Base-by-base conservation (phyloP, 2,329 filamentous ascomycete species). In the Cladophialophora chaetospira region DNA sequence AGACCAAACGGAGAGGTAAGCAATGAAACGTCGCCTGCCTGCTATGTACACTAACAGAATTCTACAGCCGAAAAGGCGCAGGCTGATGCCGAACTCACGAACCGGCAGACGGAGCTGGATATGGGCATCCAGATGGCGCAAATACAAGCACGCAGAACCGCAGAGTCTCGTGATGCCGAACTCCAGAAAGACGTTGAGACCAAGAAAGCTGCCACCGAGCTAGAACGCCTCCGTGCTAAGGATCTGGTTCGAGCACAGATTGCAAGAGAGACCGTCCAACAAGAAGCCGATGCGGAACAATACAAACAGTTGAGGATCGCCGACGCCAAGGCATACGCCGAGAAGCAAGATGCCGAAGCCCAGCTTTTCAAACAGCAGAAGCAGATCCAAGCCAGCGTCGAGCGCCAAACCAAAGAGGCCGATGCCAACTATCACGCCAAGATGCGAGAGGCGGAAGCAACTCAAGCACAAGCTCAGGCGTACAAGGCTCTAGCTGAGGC, bases 161-260 rank as follows among this genome's bases (percentile, higher is more conserved):
- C 89, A 1, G 88, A 96, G 74, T 81, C 82, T 60, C 84, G 82
- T 65, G 90, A 95, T 73, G 88, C 91, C 48, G 89, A 94, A 64
- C 79, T 96, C 50, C 89, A 91, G 77, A 86, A 82, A 63, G 80
- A 87, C 11, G 89, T 96, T 60, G 85, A 95, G 75, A 75, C 85
- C 65, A 89, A 87, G 79, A 86, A 88, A 54, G 90, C 88, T 0
- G 82, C 83, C 28, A 91, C 90, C 63, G 89, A 94, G 75, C 79
- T 94, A 56, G 91, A 95, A 72, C 84, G 88, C 55, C 83, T 91
- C 29, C 82, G 90, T 64, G 91, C 90, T 6, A 83, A 77, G 3
- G 88, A 90, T 62, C 88, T 95, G 65, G 89, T 89, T 55, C 86
- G 90, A 73, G 89, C 89, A 55, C 79, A 81, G 69, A 77, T 77